Evolutionary conservation across 208 protist genomes (phyloP).

Genomic region (Trypanosoma caninum): DNA sequence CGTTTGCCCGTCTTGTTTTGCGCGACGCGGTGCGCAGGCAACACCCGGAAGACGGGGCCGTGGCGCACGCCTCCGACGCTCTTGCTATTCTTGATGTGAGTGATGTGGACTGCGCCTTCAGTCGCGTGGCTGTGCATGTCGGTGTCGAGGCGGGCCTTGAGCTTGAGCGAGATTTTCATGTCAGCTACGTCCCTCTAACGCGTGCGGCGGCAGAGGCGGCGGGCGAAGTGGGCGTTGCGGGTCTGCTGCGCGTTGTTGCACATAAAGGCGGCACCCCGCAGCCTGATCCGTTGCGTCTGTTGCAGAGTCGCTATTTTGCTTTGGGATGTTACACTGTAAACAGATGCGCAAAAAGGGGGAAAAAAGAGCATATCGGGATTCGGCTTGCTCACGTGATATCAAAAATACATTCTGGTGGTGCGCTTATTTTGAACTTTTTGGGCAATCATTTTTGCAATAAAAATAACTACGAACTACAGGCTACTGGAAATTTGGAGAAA

Average conservation of each 20-base stretch:
- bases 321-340: slow-evolving; percentile 58
- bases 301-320: slow-evolving; percentile 45
- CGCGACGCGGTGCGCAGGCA: too few species aligned
- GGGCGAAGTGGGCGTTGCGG: slow-evolving; percentile 23
- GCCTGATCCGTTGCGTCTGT: slow-evolving; percentile 33
- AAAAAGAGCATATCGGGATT: neutral
- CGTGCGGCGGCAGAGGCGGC: slow-evolving; percentile 31
- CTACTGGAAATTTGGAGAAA: too few species aligned
- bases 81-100: slow-evolving; percentile 63
- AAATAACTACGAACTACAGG: too few species aligned
- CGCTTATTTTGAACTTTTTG: slow-evolving; percentile 18
- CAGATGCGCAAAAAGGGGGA: neutral
- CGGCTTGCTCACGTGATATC: slow-evolving; percentile 15
- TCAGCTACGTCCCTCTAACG: slow-evolving; percentile 58
- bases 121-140: slow-evolving; percentile 51
- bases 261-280: slow-evolving; percentile 22
- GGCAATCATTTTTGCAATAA: too few species aligned
- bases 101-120: slow-evolving; percentile 67
- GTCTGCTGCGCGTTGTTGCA: slow-evolving; percentile 43
- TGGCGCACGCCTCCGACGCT: slow-evolving; percentile 2
- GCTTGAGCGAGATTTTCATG: slow-evolving; percentile 42
- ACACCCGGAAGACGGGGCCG: too few species aligned
- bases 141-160: slow-evolving; percentile 52
- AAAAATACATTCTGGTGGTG: slow-evolving; percentile 14
- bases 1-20: slow-evolving; percentile 50